Evolutionary conservation across 2,329 filamentous ascomycete species (phyloP), one percentile per base, ranked within the genome.

Genomic region (Parafenestella ontariensis): DNA sequence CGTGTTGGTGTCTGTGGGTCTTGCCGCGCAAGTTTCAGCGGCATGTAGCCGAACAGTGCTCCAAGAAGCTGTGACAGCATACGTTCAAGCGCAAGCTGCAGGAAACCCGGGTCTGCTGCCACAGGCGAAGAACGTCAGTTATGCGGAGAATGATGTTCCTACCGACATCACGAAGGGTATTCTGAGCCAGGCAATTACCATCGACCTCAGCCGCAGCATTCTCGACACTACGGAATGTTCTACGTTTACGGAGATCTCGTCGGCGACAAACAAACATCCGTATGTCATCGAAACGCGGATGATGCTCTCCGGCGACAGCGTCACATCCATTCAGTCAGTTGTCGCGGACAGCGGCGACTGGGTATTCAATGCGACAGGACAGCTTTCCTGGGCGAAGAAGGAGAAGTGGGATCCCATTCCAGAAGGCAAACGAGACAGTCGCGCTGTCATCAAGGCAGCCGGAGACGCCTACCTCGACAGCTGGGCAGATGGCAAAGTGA

Each of bases 391-490:
- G 49, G 43, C 57, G 0, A 45, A 49, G 20, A 37, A 39, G 11
- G 64, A 67, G 29, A 49, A 21, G 0, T 67, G 64, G 66, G 48
- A 52, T 15, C 26, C 52, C 1, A 64, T 69, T 17, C 49, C 60
- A 1, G 41, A 41, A 24, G 44, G 8, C 5, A 59, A 61, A 20
- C 52, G 52, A 11, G 60, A 69, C 36, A 52, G 28, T 3, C 62
- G 65, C 40, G 52, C 56, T 5, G 53, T 57, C 18, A 62, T 69
- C 42, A 40, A 59, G 40, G 61, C 62, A 4, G 66, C 65, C 3
- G 66, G 59, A 11, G 65, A 70, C 29, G 59, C 58, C 24, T 70
- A 70, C 37, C 60, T 67, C 28, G 64, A 68, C 33, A 64, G 58
- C 47, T 70, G 64, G 64, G 51, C 48, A 10, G 50, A 70, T 33